Evolutionary conservation across 176 grass and related monocot genomes (phyloP).

Genomic region (barley (Hordeum vulgare)): MorexV3_pseudomolecules_assembly NC_058522.1:372633789-372634288

Average conservation of each 20-base stretch:
- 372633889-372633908: neutral
- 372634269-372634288: no score
- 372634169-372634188: no score
- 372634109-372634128: no score
- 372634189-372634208: no score
- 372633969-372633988: constrained; percentile 7
- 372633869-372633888: neutral
- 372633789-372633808: neutral
- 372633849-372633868: neutral
- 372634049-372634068: neutral
- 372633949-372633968: neutral
- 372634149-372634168: no score
- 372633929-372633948: neutral
- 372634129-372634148: no score
- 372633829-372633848: neutral
- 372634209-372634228: no score
- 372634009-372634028: neutral
- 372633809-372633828: neutral
- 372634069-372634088: no score
- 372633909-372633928: neutral
- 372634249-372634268: no score
- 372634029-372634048: neutral
- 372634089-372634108: no score
- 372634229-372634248: no score
- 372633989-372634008: neutral